Evolutionary conservation across 306 rosid genomes (phyloP).

Genomic region (Biancaea sappan): DNA sequence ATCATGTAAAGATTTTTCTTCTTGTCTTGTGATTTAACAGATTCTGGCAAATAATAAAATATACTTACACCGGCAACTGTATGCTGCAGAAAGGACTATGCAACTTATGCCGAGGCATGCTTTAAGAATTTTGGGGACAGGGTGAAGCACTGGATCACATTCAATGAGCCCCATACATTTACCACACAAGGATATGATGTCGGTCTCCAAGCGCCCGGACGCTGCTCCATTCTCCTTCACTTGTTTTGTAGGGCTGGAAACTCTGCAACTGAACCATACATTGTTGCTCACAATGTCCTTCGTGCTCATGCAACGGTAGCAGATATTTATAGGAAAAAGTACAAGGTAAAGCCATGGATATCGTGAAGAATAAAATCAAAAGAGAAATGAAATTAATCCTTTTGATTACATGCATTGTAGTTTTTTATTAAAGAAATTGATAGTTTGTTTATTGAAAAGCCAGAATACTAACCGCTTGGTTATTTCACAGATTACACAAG

Average conservation of each 20-base stretch:
- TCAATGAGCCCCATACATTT: slow-evolving; percentile 91
- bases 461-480: background rate
- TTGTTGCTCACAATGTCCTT: slow-evolving; percentile 82
- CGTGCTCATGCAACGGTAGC: slow-evolving; percentile 66
- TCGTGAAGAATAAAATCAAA: background rate
- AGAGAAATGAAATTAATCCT: background rate
- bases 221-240: slow-evolving; percentile 74
- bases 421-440: no score
- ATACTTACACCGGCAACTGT: slow-evolving; percentile 1
- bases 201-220: slow-evolving; percentile 88
- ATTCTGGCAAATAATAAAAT: slow-evolving; percentile 10
- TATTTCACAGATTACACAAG: slow-evolving; percentile 54
- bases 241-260: slow-evolving; percentile 70
- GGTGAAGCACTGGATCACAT: slow-evolving; percentile 94
- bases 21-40: slow-evolving; percentile 4
- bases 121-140: slow-evolving; percentile 90
- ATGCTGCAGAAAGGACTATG: slow-evolving; percentile 68
- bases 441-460: background rate
- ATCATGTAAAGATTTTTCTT: slow-evolving; percentile 56
- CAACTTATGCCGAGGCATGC: slow-evolving; percentile 76
- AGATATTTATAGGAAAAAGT: slow-evolving; percentile 66
- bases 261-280: slow-evolving; percentile 86
- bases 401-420: no score
- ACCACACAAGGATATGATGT: slow-evolving; percentile 82
- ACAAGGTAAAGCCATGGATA: slow-evolving; percentile 54